These are phyloP conservation scores for Tanacetum coccineum DNA, from an alignment of 129 eudicot genomes.

Conservation along the genomic window DNA sequence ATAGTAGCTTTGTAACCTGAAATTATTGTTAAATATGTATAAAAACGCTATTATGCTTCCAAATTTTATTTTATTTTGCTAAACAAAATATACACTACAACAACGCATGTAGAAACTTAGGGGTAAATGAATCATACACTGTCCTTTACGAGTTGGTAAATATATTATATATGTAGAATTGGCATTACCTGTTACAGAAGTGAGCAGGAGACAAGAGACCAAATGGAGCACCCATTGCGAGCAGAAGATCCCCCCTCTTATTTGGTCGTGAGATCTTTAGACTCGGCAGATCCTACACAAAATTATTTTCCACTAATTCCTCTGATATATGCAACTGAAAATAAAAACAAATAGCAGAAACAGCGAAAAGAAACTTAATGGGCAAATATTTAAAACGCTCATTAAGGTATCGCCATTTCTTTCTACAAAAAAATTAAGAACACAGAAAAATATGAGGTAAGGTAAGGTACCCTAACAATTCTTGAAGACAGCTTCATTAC, in stretches of 20 bases:
- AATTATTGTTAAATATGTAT: no score
- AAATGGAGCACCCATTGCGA: conserved; percentile 95
- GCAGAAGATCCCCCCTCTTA: conserved; percentile 71
- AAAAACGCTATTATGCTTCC: no score
- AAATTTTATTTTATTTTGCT: no score
- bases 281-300: conserved; percentile 52
- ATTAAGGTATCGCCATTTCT: conserved; percentile 9
- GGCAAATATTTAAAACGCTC: conserved; percentile 7
- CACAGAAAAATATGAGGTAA: conserved; percentile 1
- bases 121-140: no score
- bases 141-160: background rate
- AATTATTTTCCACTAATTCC: conserved; percentile 35
- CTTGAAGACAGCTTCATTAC: conserved; percentile 49
- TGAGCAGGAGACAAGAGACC: conserved; percentile 94
- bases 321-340: conserved; percentile 30
- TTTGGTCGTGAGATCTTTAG: conserved; percentile 34
- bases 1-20: no score
- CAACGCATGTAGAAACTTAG: no score
- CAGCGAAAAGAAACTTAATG: conserved; percentile 16
- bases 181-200: conserved; percentile 73
- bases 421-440: conserved; percentile 10
- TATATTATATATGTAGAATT: background rate
- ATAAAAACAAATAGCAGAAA: conserved; percentile 24
- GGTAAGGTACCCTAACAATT: conserved; percentile 44
- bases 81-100: no score